Conservation (phyloP, 129 eudicot species). For the Flaveria sonorensis region DNA sequence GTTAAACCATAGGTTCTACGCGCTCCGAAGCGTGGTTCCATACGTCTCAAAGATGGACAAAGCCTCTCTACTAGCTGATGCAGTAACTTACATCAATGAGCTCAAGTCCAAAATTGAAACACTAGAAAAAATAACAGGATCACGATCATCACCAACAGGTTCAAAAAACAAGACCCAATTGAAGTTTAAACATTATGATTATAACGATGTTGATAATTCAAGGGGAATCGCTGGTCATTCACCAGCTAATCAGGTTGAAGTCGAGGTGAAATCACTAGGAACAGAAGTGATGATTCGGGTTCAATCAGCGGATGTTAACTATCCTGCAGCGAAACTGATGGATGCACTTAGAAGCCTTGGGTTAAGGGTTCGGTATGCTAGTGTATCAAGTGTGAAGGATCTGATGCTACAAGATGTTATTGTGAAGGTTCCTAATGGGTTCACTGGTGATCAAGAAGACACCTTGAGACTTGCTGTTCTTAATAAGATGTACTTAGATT, state of each 20-base stretch:
- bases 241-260: constrained; percentile 22
- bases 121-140: constrained; percentile 30
- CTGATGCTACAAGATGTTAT: constrained; percentile 51
- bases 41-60: constrained; percentile 67
- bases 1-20: constrained; percentile 54
- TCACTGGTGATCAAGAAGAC: constrained; percentile 36
- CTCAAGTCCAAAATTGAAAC: constrained; percentile 43
- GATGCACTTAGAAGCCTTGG: constrained; percentile 48
- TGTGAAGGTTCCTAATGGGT: constrained; percentile 46
- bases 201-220: constrained; percentile 3
- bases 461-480: constrained; percentile 25
- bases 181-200: neutral
- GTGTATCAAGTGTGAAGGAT: constrained; percentile 54
- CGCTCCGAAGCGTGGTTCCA: constrained; percentile 60
- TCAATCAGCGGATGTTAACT: constrained; percentile 36
- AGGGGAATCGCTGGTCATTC: neutral
- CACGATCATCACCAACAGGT: constrained; percentile 5
- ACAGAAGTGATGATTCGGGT: constrained; percentile 54
- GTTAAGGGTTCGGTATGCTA: constrained; percentile 44
- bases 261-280: constrained; percentile 52
- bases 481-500: constrained; percentile 30
- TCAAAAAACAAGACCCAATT: constrained; percentile 22
- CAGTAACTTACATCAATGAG: constrained; percentile 57
- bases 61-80: constrained; percentile 58
- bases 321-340: constrained; percentile 51